Evolutionary conservation across 495 filamentous ascomycete genomes (phyloP), one percentile per base, ranked within the genome.

Genomic region (Penicillium angulare): DNA sequence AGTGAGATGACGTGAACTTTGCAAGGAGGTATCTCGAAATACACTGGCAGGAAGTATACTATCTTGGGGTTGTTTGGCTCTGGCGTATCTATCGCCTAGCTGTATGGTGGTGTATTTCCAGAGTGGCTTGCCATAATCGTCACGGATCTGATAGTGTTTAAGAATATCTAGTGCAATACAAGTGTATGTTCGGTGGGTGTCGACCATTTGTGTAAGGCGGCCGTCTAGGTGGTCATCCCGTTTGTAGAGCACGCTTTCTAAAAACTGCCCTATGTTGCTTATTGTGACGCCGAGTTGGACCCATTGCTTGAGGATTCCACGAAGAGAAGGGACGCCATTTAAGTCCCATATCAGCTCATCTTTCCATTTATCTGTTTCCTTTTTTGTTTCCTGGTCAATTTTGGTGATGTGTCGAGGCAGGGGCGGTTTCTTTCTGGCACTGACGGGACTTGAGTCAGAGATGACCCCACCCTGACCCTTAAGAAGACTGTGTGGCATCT

Each of bases 261-360:
- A 31, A 15, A 53, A 53, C 5, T 17, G 33, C 15, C 55, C 55
- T 4, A 57, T 53, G 5, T 43, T 22, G 12, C 36, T 38, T 12
- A 32, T 45, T 15, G 55, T 46, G 23, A 57, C 27, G 3, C 43
- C 16, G 3, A 34, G 9, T 3, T 16, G 1, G 7, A 50, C n/a
- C 50, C 55, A 57, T 1, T 17, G 8, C 8, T 4, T 17, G 2
- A 57, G 26, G 8, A 32, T 20, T 7, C 13, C 22, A 0, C 32
- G 26, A 7, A 57, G 29, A 13, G 35, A 10, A 0, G n/a, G 26
- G 3, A 53, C 41, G 40, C 24, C 17, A 5, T 46, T 17, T 5
- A 41, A 18, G 21, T 49, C 44, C 55, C 55, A 57, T 32, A 24
- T 21, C 6, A 53, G 13, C 13, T 35, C 18, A 22, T 46, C 31